These are phyloP conservation scores for Rhizopogon sp. DNA, from an alignment of 768 basidiomycete species.

Conservation along the genomic window DNA sequence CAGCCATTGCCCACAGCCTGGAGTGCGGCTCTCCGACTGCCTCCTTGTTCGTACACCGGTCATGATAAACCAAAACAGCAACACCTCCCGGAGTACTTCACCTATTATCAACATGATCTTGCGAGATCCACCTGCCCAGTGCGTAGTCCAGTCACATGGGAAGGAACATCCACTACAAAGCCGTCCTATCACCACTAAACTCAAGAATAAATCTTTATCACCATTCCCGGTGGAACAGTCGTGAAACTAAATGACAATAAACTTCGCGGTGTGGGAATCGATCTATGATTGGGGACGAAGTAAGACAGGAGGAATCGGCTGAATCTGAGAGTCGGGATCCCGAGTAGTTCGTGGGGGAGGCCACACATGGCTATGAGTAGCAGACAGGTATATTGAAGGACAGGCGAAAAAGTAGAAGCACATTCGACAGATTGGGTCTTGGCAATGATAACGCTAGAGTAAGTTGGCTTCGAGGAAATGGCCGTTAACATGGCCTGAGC, in stretches of 20 bases:
- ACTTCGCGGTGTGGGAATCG: slow-evolving; percentile 8
- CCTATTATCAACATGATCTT: slow-evolving; percentile 7
- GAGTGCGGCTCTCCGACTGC: slow-evolving; percentile 13
- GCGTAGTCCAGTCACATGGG: slow-evolving; percentile 9
- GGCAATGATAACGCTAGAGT: slow-evolving; percentile 11
- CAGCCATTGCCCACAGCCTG: slow-evolving; percentile 27
- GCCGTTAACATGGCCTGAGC: neutral
- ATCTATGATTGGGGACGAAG: slow-evolving; percentile 9
- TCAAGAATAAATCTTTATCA: slow-evolving; percentile 60
- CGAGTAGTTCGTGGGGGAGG: neutral
- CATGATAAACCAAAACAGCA: slow-evolving; percentile 14
- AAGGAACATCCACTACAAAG: slow-evolving; percentile 14
- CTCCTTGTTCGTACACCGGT: slow-evolving; percentile 31
- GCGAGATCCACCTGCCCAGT: slow-evolving; percentile 13
- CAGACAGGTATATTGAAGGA: slow-evolving; percentile 22
- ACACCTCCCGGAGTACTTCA: slow-evolving; percentile 11
- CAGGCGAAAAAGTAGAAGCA: slow-evolving; percentile 7
- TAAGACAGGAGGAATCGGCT: slow-evolving; percentile 8
- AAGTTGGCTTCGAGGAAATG: neutral
- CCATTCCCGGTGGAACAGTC: slow-evolving; percentile 38
- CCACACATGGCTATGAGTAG: slow-evolving; percentile 3
- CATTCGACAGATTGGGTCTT: slow-evolving; percentile 28
- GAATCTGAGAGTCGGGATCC: slow-evolving; percentile 3
- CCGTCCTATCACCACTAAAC: slow-evolving; percentile 27
- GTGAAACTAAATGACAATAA: slow-evolving; percentile 26